A percentile compares a stretch with the other conserved stretches of the same genome.
Evolutionary conservation across 441 rosid species (phyloP).

Genomic region (Jatropha podagrica): DNA sequence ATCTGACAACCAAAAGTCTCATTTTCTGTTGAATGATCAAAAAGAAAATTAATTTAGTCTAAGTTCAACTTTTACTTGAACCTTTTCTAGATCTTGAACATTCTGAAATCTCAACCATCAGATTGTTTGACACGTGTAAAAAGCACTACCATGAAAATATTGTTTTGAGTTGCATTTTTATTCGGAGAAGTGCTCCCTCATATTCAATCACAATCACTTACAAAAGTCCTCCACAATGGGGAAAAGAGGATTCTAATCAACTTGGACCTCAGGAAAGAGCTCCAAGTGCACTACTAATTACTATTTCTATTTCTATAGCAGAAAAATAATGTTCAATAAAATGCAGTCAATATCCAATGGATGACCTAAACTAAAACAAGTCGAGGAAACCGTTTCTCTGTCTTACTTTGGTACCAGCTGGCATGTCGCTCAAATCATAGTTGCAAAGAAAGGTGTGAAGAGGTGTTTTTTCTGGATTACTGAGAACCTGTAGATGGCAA

Average conservation of each 20-base stretch:
- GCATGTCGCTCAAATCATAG: slow-evolving; percentile 97
- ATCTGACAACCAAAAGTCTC: not conserved
- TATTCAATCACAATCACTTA: slow-evolving; percentile 8
- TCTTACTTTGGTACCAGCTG: slow-evolving; percentile 87
- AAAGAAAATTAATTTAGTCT: not conserved
- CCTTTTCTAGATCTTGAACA: not conserved
- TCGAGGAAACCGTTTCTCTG: not conserved
- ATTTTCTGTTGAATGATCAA: not conserved
- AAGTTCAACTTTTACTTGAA: not conserved
- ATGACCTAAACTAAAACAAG: not conserved
- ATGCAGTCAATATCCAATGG: not conserved
- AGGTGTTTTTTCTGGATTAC: slow-evolving; percentile 98
- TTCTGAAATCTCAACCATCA: slow-evolving; percentile 10
- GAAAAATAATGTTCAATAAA: slow-evolving; percentile 5
- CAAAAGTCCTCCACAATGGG: not conserved
- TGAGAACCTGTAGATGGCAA: slow-evolving; percentile 66
- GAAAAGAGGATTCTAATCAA: not conserved
- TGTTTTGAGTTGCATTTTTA: not conserved
- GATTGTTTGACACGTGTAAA: not conserved
- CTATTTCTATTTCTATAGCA: not conserved
- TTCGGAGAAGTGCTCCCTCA: not conserved
- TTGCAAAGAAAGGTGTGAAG: slow-evolving; percentile 92
- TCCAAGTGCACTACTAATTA: slow-evolving; percentile 1
- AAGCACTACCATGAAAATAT: not conserved
- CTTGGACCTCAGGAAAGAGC: not conserved